Evolutionary conservation across 129 eudicot species (phyloP).

Genomic region (Scalesia atractyloides): DNA sequence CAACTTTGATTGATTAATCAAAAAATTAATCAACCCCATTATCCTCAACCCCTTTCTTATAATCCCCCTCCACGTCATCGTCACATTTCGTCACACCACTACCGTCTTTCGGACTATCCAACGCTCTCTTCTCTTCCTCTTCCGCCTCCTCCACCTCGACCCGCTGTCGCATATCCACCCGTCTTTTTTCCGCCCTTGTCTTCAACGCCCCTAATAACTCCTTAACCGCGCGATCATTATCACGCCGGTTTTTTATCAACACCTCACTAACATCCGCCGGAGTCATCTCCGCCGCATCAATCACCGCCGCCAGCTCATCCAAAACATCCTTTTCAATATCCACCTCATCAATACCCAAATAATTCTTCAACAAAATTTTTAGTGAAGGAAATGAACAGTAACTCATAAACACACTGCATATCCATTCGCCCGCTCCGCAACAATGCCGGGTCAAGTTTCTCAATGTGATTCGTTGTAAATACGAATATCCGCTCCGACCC

Average conservation of each 20-base stretch:
- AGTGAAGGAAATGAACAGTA: conserved; percentile 61
- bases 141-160: conserved; percentile 42
- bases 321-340: conserved; percentile 39
- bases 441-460: conserved; percentile 95
- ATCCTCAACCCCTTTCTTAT: conserved; percentile 35
- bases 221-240: conserved; percentile 55
- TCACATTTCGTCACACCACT: conserved; percentile 33
- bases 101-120: conserved; percentile 62
- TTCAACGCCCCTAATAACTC: conserved; percentile 64
- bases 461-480: conserved; percentile 89
- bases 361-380: conserved; percentile 70
- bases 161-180: conserved; percentile 9
- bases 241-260: conserved; percentile 75
- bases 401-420: conserved; percentile 86
- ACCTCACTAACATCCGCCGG: conserved; percentile 97
- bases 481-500: conserved; percentile 95
- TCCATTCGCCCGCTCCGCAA: conserved; percentile 93
- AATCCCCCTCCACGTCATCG: conserved; percentile 32
- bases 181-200: conserved; percentile 49
- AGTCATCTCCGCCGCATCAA: conserved; percentile 74
- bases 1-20: background rate
- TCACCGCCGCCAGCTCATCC: conserved; percentile 49
- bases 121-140: conserved; percentile 80
- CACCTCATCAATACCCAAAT: conserved; percentile 57
- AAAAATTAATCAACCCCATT: conserved; percentile 33